Percentiles rank a stretch among this genome's conserved stretches.
phyloP scores from a whole-genome alignment of 352 stramenopile species.

The Peronospora tabacina region DNA sequence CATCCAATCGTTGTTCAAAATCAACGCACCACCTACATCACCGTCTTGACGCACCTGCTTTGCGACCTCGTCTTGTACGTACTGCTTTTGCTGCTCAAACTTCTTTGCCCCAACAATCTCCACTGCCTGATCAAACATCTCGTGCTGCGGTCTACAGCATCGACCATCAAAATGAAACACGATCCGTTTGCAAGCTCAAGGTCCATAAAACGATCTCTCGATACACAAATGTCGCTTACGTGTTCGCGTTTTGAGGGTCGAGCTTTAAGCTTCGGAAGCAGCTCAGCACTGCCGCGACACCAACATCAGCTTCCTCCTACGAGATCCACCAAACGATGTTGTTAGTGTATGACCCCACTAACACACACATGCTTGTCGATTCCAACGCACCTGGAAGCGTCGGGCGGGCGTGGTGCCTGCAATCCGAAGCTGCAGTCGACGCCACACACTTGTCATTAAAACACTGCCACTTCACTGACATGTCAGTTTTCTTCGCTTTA shows the following conservation, averaged over 20 bases:
- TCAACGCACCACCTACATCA: neutral
- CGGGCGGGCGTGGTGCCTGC: slow-evolving; percentile 67
- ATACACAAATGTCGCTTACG: slow-evolving; percentile 17
- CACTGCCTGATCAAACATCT: slow-evolving; percentile 74
- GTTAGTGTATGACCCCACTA: too few relatives aligned
- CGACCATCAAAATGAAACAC: neutral
- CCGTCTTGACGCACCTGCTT: slow-evolving; percentile 35
- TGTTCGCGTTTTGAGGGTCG: slow-evolving; percentile 37
- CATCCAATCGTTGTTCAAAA: neutral
- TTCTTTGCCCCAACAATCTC: slow-evolving; percentile 62
- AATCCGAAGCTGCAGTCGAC: slow-evolving; percentile 69
- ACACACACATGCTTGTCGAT: neutral
- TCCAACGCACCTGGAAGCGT: slow-evolving; percentile 61
- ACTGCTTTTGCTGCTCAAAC: slow-evolving; percentile 75
- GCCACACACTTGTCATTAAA: slow-evolving; percentile 60
- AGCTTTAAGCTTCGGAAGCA: slow-evolving; percentile 65
- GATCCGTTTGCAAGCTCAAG: neutral
- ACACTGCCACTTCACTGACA: neutral
- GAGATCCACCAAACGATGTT: too few relatives aligned
- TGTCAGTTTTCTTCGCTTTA: slow-evolving; percentile 1
- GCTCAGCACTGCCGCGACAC: slow-evolving; percentile 67
- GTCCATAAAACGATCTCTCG: neutral
- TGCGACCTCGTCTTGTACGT: slow-evolving; percentile 52
- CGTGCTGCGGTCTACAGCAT: slow-evolving; percentile 43
- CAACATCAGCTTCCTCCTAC: slow-evolving; percentile 77